These are phyloP conservation scores for Multifurca ochricompacta DNA, from an alignment of 768 basidiomycete genomes.

Conservation along the genomic window DNA sequence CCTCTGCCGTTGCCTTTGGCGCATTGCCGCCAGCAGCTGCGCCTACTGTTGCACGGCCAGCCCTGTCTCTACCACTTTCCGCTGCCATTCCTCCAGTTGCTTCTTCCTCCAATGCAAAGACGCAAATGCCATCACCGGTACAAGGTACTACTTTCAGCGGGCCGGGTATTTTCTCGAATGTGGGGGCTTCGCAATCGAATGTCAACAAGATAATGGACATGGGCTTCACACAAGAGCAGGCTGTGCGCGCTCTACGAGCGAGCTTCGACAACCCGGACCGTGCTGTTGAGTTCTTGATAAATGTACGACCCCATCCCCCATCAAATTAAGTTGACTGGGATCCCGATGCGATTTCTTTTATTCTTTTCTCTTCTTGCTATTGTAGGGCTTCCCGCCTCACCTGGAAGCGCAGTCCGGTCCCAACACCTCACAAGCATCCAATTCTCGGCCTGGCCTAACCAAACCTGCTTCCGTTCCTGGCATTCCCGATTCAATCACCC, in stretches of 20 bases:
- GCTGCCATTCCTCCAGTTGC: conserved; percentile 29
- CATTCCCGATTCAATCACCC: conserved; percentile 28
- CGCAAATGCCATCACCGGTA: conserved; percentile 23
- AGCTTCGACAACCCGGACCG: conserved; percentile 96
- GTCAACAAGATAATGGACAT: conserved; percentile 83
- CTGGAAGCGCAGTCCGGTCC: conserved; percentile 43
- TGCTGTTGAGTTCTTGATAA: conserved; percentile 94
- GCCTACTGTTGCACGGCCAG: conserved; percentile 15
- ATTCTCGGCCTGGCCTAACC: conserved; percentile 26
- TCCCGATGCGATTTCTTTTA: conserved; percentile 13
- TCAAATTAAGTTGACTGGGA: not conserved
- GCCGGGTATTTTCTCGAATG: conserved; percentile 57
- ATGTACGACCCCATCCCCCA: conserved; percentile 38
- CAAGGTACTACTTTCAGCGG: conserved; percentile 35
- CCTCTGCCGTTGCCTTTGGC: conserved; percentile 25
- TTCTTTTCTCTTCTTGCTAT: not conserved
- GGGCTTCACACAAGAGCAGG: conserved; percentile 86
- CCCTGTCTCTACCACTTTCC: conserved; percentile 18
- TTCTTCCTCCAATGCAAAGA: conserved; percentile 24
- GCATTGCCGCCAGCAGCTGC: conserved; percentile 16
- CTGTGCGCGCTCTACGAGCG: conserved; percentile 76
- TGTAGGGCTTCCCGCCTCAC: conserved; percentile 71
- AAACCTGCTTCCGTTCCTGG: conserved; percentile 27
- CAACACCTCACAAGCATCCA: conserved; percentile 27
- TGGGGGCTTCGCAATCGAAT: conserved; percentile 62